phyloP scores from a whole-genome alignment of 163 green algal genomes.

The Picocystis sp. region DNA sequence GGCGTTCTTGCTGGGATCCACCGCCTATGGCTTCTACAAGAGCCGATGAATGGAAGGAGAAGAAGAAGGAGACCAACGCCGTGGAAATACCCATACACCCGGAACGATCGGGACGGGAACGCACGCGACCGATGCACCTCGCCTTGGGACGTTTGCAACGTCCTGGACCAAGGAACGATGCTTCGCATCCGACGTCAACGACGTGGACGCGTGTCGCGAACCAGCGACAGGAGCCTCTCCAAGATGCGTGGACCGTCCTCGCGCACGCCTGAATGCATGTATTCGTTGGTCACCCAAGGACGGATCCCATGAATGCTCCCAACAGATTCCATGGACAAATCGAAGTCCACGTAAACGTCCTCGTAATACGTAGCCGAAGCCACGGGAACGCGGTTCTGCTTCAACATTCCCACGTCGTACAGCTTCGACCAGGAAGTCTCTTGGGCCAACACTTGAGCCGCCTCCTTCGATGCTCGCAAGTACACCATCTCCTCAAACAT shows the following conservation, averaged over 20 bases:
- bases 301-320: conserved; percentile 31
- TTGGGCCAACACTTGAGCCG: conserved; percentile 47
- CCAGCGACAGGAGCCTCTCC: conserved; percentile 57
- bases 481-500: conserved; percentile 80
- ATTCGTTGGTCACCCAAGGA: conserved; percentile 77
- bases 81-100: too few relatives aligned
- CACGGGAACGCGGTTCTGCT: conserved; percentile 39
- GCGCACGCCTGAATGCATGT: conserved; percentile 65
- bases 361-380: conserved; percentile 65
- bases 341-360: conserved; percentile 86
- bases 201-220: conserved; percentile 21
- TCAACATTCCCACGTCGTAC: conserved; percentile 51
- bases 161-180: too few relatives aligned
- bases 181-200: background rate
- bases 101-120: too few relatives aligned
- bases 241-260: conserved; percentile 63
- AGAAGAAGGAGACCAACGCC: too few relatives aligned
- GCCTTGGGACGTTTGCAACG: too few relatives aligned
- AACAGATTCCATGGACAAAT: conserved; percentile 45
- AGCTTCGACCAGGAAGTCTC: conserved; percentile 58
- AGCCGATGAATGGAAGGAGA: too few relatives aligned
- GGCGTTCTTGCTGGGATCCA: too few relatives aligned
- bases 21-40: too few relatives aligned
- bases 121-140: too few relatives aligned
- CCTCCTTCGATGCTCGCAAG: conserved; percentile 47